Base-by-base conservation (phyloP, 2,329 filamentous ascomycete genomes). In the Colletotrichum sp. region DNA sequence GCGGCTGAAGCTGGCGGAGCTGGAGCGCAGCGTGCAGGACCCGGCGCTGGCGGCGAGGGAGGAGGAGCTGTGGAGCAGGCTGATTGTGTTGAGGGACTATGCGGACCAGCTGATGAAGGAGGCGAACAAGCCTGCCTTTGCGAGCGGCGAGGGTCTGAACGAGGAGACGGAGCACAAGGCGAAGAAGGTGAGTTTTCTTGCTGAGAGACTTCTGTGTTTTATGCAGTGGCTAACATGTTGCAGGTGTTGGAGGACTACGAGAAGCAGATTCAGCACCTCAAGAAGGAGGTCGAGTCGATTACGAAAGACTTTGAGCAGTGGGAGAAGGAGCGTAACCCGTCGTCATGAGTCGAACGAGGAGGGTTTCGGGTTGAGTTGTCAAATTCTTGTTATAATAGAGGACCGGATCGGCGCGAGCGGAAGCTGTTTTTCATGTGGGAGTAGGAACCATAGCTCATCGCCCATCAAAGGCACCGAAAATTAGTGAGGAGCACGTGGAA, bases 51-150 rank as follows among this genome's bases (percentile, higher is more conserved):
- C 91, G 49, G 95, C 94, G 4, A 88, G 94, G 79, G 93, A 95
- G 82, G 95, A 97, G 84, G 95, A 97, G 87, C 92, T 97, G 60
- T 97, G 95, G 95, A 95, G 95, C 78, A 89, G 95, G 62, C 91
- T 97, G 86, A 93, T 96, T 65, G 91, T 93, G 49, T 87, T 97
- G 64, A 89, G 94, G 78, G 94, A 94, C 77, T 92, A 95, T 78
- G 93, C 94, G 26, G 91, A 93, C 79, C 90, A 92, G 80, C 85
- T 98, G 79, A 93, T 93, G 81, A 92, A 91, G 80, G 95, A 97
- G 86, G 89, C 95, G 74, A 94, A 93, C 82, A 93, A 92, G 85
- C 88, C 93, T 71, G 91, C 92, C 3, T 86, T 88, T 30, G 86
- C 89, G 69, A 88, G 90, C 52, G 87, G 88, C 18, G 90, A 91